phyloP scores from a whole-genome alignment of 306 rosid species.

The Cucumis cinereus region DNA sequence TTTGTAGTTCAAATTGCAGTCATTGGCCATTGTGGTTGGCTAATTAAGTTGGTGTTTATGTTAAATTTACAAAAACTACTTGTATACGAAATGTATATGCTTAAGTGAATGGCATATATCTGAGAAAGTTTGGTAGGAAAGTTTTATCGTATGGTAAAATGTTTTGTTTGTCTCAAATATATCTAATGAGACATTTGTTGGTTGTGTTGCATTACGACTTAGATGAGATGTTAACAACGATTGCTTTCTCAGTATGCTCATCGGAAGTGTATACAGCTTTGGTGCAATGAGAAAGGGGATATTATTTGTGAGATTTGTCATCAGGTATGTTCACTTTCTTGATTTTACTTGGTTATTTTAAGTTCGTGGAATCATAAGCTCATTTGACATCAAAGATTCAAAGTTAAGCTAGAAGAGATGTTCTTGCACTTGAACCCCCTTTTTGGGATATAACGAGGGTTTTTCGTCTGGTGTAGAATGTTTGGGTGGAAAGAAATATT shows the following conservation, averaged over 20 bases:
- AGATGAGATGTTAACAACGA: constrained; percentile 4
- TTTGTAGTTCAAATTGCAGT: neutral
- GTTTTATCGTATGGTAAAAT: neutral
- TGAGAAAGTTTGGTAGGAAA: neutral
- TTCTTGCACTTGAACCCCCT: neutral
- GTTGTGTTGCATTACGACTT: constrained; percentile 4
- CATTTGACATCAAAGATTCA: neutral
- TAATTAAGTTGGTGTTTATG: neutral
- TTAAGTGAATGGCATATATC: neutral
- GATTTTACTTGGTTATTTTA: neutral
- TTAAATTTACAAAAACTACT: neutral
- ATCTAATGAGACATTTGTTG: neutral
- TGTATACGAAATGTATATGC: neutral
- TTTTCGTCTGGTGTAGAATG: neutral
- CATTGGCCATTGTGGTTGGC: neutral
- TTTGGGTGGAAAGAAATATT: neutral
- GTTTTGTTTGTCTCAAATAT: neutral
- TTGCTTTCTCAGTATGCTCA: constrained; percentile 67
- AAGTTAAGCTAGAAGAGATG: neutral
- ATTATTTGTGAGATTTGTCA: constrained; percentile 88
- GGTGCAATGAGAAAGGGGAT: constrained; percentile 99
- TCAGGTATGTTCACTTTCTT: constrained; percentile 42
- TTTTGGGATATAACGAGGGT: neutral
- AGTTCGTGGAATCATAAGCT: neutral
- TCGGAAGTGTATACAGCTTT: constrained; percentile 92